phyloP scores from a whole-genome alignment of 306 rosid species.

The Oxytropis ochrocephala region DNA sequence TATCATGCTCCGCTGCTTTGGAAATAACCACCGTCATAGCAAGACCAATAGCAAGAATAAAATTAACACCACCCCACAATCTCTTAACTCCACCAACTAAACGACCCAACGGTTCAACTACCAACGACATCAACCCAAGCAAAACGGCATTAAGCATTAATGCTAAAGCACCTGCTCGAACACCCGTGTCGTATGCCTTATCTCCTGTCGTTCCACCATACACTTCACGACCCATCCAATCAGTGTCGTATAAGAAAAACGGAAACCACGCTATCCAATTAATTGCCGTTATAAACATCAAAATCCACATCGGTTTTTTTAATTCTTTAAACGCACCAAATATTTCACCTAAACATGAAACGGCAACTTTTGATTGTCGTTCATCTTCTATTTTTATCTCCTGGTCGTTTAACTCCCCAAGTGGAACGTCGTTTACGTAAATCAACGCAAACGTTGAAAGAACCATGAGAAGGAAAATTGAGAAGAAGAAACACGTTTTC shows the following conservation, averaged over 20 bases:
- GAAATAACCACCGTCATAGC: conserved; percentile 42
- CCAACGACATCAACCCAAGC: conserved; percentile 43
- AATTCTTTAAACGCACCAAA: conserved; percentile 28
- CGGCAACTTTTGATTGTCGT: neutral
- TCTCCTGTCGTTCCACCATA: conserved; percentile 48
- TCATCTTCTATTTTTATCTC: neutral
- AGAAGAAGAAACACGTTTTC: conserved; percentile 56
- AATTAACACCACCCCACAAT: conserved; percentile 61
- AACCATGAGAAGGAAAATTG: conserved; percentile 16
- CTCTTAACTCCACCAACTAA: conserved; percentile 55
- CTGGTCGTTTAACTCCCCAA: neutral
- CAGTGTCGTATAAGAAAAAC: conserved; percentile 57
- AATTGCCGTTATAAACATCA: conserved; percentile 51
- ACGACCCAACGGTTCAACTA: conserved; percentile 37
- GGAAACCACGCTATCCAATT: conserved; percentile 90
- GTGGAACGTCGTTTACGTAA: conserved; percentile 20
- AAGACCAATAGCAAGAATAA: conserved; percentile 44
- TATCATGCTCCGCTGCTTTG: conserved; percentile 33
- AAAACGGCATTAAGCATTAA: conserved; percentile 60
- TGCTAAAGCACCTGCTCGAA: conserved; percentile 46
- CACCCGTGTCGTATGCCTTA: conserved; percentile 38
- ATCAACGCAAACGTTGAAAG: conserved; percentile 24
- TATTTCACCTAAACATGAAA: conserved; percentile 26
- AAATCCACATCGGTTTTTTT: conserved; percentile 53
- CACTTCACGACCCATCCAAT: conserved; percentile 88